Evolutionary conservation across 805 yeast genomes (phyloP), one percentile per base, ranked within the genome.

Genomic region (Maudiozyma saulgeensis): DNA sequence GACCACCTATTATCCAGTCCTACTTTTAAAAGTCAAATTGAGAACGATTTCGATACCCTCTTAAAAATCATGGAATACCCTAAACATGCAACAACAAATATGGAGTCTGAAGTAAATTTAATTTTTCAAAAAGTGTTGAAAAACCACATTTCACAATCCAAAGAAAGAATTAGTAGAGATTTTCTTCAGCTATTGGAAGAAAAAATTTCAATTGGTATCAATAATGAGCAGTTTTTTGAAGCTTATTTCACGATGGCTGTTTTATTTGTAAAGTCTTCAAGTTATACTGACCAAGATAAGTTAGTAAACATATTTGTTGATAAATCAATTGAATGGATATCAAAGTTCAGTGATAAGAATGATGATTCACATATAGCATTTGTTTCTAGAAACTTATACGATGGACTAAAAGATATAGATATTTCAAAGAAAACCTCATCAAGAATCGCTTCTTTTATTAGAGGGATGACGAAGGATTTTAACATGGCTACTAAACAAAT

Each of bases 21-120:
- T 6, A 76, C 84, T 0, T 77, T 72, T 57, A 77, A 68, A 55
- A 75, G 87, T 0, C 55, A 57, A 1, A 54, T 82, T 12, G 90
- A 83, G 59, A 59, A 66, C 0, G 69, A 77, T 42, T 55, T 70
- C 31, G 44, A 56, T 1, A 44, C 47, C 0, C 47, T 71, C 3
- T 52, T 61, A 6, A 46, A 37, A 13, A n/a, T 53, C 7, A 16
- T 46, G 23, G 11, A 18, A 13, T 13, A 11, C 15, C 26, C 21
- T 18, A 16, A 16, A n/a, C 42, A 4, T 19, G 11, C 42, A 8
- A 19, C n/a, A 13, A 19, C 26, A n/a, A 16, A 15, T n/a, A n/a
- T 15, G 5, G 38, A 35, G 16, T 5, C 38, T 16, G 38, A 38
- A 18, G 34, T 26, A 6, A 19, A 32, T 19, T 28, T 58, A 13